Evolutionary conservation across 371 early-diverging fungal genomes (phyloP).

Genomic region (Nosema muscidifuracis): DNA sequence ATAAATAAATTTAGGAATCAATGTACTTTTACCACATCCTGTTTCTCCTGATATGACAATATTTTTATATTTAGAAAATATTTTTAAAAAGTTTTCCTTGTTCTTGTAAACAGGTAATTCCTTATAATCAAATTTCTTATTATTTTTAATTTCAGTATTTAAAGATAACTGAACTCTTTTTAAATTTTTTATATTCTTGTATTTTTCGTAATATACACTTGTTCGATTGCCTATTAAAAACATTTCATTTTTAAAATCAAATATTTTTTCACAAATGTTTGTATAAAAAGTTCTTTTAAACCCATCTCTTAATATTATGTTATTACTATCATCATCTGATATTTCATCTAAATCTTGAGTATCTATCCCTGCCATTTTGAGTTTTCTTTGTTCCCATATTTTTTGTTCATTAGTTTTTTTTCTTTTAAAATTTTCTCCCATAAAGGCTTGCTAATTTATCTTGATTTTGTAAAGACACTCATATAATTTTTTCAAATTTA

Average conservation of each 20-base stretch:
- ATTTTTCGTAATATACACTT: conserved; percentile 7
- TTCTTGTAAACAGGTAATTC: conserved; percentile 67
- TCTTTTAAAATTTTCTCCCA: background rate
- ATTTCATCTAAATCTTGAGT: background rate
- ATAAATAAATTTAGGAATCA: conserved; percentile 47
- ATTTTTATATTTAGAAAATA: conserved; percentile 18
- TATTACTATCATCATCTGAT: background rate
- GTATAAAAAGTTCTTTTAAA: background rate
- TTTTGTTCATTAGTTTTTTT: conserved; percentile 3
- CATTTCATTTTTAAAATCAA: background rate
- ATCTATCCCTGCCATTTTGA: conserved; percentile 21
- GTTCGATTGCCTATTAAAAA: background rate
- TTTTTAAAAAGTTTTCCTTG: conserved; percentile 49
- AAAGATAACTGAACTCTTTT: background rate
- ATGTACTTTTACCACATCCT: conserved; percentile 56
- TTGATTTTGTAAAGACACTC: too few species aligned
- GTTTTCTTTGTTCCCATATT: conserved; percentile 21
- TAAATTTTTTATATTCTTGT: background rate
- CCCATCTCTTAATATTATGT: conserved; percentile 1
- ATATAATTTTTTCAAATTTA: too few species aligned
- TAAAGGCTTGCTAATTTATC: background rate
- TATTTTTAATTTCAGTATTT: too few species aligned
- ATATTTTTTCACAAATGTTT: background rate
- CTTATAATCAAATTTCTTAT: conserved; percentile 5
- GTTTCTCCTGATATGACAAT: conserved; percentile 51